Evolutionary conservation across 805 yeast species (phyloP).

Genomic region (Starmerella asiatica): DNA sequence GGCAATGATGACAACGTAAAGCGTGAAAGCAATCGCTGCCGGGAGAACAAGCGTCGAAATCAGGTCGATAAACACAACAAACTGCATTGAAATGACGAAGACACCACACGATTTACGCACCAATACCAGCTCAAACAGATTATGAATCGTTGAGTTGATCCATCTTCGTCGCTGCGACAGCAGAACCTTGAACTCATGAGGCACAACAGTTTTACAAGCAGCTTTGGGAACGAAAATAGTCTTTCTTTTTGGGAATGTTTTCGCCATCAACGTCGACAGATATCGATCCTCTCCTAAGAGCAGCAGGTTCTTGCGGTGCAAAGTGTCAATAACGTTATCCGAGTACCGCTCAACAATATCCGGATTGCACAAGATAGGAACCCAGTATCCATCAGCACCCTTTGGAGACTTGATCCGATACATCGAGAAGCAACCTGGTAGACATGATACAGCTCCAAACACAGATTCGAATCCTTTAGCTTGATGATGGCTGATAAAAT

Average conservation of each 20-base stretch:
- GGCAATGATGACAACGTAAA: constrained; percentile 63
- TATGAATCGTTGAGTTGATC: constrained; percentile 92
- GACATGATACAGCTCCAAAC: constrained; percentile 87
- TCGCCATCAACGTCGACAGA: constrained; percentile 70
- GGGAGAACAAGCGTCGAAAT: constrained; percentile 82
- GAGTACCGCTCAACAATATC: constrained; percentile 86
- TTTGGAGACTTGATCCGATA: constrained; percentile 85
- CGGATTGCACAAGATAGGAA: constrained; percentile 82
- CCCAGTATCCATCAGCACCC: constrained; percentile 71
- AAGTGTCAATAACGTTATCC: constrained; percentile 68
- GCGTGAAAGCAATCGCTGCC: constrained; percentile 69
- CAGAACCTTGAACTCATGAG: constrained; percentile 61
- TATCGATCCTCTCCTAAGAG: constrained; percentile 84
- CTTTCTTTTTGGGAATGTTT: constrained; percentile 78
- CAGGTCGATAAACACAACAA: constrained; percentile 69
- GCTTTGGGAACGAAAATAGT: constrained; percentile 82
- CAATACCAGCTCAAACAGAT: constrained; percentile 71
- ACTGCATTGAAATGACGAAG: constrained; percentile 90
- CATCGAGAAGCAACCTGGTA: constrained; percentile 91
- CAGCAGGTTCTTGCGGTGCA: constrained; percentile 74
- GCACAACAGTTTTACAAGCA: constrained; percentile 84
- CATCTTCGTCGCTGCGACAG: constrained; percentile 91
- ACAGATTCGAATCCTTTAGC: constrained; percentile 91
- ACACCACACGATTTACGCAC: constrained; percentile 87
- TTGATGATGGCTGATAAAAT: constrained; percentile 86